Evolutionary conservation across 2,329 filamentous ascomycete species (phyloP), one percentile per base, ranked within the genome.

Genomic region (Xylaria multiplex): DNA sequence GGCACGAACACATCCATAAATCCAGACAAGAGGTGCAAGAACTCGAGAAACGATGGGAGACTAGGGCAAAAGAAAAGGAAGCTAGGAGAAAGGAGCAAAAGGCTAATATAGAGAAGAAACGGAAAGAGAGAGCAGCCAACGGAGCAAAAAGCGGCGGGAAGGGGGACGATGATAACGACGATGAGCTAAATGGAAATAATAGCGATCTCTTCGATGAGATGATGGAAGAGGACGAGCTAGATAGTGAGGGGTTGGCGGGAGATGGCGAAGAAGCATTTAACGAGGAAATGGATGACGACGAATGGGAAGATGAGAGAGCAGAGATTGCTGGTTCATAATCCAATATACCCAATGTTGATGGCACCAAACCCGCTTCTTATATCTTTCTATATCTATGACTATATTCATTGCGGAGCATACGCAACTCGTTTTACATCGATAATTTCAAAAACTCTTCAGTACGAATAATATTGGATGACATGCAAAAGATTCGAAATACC

Each of bases 1-100:
- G 96, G 96, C 96, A 99, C 79, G 93, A 97, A 77, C 96, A 93
- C 76, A 89, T 98, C 59, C 88, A 90, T 77, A 99, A 99, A 85
- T 89, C 88, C 6, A 88, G 88, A 72, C 86, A 88, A 19, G 94
- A 99, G 78, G 82, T 93, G 63, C 87, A 90, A 76, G 88, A 91
- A 69, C 80, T 97, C 72, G 94, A 98, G 72, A 88, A 90, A 81
- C 86, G 88, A 71, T 98, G 96, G 92, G 90, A 93, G 71, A 82
- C 91, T 80, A 86, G 88, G 74, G 86, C 87, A 64, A 88, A 89
- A 74, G 92, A 96, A 77, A 97, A 96, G 82, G 94, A 94, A 64
- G 88, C 88, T 62, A 85, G 96, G 70, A 91, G 88, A 81, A 90
- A 90, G 77, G 86, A 93, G 73, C 96, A 99, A 77, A 93, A 88